Conservation (phyloP, 768 basidiomycete genomes). For the Cubamyces lactineus region DNA sequence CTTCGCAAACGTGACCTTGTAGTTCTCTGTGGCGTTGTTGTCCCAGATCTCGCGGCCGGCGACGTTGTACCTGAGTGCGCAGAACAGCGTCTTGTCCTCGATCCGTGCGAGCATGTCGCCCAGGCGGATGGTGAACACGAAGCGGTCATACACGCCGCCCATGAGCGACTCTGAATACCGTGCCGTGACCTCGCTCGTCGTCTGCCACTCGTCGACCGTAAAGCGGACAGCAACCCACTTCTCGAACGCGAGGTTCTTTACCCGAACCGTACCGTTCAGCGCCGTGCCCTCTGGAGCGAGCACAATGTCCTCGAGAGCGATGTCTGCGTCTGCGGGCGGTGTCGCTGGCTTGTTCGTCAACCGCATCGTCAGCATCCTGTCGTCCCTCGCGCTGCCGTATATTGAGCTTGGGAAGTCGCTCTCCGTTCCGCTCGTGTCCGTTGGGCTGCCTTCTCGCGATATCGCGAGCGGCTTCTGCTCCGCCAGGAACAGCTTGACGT, state of each 20-base stretch:
- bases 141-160: slow-evolving; percentile 61
- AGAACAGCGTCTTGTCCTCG: slow-evolving; percentile 80
- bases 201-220: slow-evolving; percentile 95
- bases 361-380: slow-evolving; percentile 33
- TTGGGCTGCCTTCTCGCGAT: slow-evolving; percentile 87
- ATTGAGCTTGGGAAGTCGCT: slow-evolving; percentile 75
- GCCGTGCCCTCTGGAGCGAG: slow-evolving; percentile 54
- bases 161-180: slow-evolving; percentile 56
- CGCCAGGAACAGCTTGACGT: slow-evolving; percentile 92
- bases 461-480: slow-evolving; percentile 96
- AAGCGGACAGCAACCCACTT: slow-evolving; percentile 90
- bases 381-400: slow-evolving; percentile 46
- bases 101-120: slow-evolving; percentile 76
- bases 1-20: slow-evolving; percentile 68
- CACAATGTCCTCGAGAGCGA: slow-evolving; percentile 58
- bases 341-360: slow-evolving; percentile 24
- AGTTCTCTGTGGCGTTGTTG: slow-evolving; percentile 82
- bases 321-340: slow-evolving; percentile 39
- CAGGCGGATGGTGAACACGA: slow-evolving; percentile 75
- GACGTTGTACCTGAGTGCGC: slow-evolving; percentile 76
- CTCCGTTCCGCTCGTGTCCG: slow-evolving; percentile 79
- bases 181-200: slow-evolving; percentile 89
- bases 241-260: slow-evolving; percentile 84
- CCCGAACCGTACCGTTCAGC: slow-evolving; percentile 75
- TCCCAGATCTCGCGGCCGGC: slow-evolving; percentile 89